Percentiles rank a stretch among this genome's conserved stretches.
These are phyloP conservation scores for Paradendryphiella salina DNA, from an alignment of 2,329 filamentous ascomycete species.

Conservation along the genomic window DNA sequence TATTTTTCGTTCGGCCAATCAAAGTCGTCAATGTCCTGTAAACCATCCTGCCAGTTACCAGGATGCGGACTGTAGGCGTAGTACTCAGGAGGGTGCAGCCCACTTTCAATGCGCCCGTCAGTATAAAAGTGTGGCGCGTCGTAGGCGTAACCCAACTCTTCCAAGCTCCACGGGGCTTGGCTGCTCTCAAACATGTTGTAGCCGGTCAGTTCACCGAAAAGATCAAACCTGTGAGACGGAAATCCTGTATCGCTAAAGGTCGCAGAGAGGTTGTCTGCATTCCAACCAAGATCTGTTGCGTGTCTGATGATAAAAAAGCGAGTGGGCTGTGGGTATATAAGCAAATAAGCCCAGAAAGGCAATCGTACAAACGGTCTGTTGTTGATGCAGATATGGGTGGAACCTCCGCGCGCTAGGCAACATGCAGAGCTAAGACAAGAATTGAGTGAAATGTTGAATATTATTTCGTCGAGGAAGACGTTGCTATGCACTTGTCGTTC, in stretches of 20 bases:
- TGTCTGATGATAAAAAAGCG: background rate
- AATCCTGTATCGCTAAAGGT: background rate
- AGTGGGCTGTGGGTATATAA: background rate
- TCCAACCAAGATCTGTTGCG: background rate
- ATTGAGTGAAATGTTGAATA: no score
- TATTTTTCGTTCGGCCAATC: slow-evolving; percentile 23
- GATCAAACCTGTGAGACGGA: background rate
- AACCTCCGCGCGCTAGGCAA: background rate
- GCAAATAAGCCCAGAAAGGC: background rate
- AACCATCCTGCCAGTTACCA: slow-evolving; percentile 27
- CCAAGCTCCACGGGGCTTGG: background rate
- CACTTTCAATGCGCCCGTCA: slow-evolving; percentile 12
- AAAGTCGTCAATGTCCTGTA: slow-evolving; percentile 29
- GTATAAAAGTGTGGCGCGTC: background rate
- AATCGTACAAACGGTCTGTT: slow-evolving; percentile 16
- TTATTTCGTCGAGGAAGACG: background rate
- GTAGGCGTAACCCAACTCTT: slow-evolving; percentile 6
- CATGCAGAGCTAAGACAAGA: background rate
- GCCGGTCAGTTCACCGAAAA: background rate
- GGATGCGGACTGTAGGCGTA: slow-evolving; percentile 9
- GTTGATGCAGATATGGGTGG: background rate
- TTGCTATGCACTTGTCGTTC: background rate
- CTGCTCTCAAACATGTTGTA: background rate
- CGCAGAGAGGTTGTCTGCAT: background rate
- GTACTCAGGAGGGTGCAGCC: slow-evolving; percentile 8